These are phyloP conservation scores for Hyaloperonospora brassicae DNA, from an alignment of 352 stramenopile species.

Conservation along the genomic window DNA sequence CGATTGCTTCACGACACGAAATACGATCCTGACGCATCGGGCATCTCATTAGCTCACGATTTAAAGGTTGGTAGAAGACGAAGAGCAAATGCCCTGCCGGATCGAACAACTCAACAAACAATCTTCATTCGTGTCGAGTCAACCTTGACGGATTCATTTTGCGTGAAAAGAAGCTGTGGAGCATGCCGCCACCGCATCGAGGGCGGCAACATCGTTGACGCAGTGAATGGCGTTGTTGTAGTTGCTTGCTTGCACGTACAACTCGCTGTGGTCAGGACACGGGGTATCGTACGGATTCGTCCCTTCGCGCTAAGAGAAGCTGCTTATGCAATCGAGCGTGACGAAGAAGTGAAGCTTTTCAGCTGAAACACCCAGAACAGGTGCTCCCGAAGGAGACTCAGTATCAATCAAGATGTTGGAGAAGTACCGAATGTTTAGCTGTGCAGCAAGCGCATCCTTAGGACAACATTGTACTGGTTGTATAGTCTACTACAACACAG, in stretches of 20 bases:
- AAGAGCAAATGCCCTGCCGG: no score
- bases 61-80: no score
- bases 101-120: no score
- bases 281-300: constrained; percentile 64
- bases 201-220: constrained; percentile 31
- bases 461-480: constrained; percentile 61
- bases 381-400: constrained; percentile 27
- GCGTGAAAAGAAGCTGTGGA: no score
- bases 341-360: constrained; percentile 35
- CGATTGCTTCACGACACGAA: no score
- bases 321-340: constrained; percentile 62
- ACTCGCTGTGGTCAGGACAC: constrained; percentile 19
- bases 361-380: constrained; percentile 44
- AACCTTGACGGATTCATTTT: no score
- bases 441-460: constrained; percentile 51
- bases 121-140: no score
- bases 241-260: constrained; percentile 62
- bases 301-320: constrained; percentile 13
- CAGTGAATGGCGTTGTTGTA: constrained; percentile 74
- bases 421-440: constrained; percentile 63
- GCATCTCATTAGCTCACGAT: no score
- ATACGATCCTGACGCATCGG: no score
- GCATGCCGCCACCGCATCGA: no score
- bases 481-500: constrained; percentile 16
- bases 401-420: constrained; percentile 39